Evolutionary conservation across 306 rosid species (phyloP).

Genomic region (Castanopsis chinensis): DNA sequence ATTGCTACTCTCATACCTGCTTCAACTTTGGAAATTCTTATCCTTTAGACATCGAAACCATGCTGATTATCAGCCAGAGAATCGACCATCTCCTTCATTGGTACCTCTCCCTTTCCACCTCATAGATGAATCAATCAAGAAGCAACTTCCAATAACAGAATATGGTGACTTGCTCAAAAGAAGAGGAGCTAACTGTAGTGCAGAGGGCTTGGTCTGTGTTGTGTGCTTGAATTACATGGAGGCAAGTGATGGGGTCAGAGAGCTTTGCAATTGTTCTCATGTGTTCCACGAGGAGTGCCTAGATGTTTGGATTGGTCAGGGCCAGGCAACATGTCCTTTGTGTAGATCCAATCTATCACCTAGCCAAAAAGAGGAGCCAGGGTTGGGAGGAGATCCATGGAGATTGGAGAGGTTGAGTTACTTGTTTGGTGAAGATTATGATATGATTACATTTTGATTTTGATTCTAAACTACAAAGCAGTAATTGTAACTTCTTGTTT

Average conservation of each 20-base stretch:
- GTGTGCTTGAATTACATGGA: conserved; percentile 22
- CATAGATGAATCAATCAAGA: not conserved
- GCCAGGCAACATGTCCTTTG: conserved; percentile 27
- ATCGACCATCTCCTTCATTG: not conserved
- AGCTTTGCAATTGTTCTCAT: conserved; percentile 24
- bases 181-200: not conserved
- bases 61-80: not conserved
- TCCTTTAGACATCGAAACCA: not conserved
- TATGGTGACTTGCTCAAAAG: not conserved
- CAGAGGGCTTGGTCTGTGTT: not conserved
- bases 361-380: not conserved
- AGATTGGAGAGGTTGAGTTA: conserved; percentile 21
- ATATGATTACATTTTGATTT: not conserved
- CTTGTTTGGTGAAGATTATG: conserved; percentile 19
- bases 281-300: conserved; percentile 32
- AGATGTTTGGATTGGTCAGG: conserved; percentile 31
- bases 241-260: conserved; percentile 12
- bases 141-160: not conserved
- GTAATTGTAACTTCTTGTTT: too few species aligned
- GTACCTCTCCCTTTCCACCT: not conserved
- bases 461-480: too few species aligned
- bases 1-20: not conserved
- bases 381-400: conserved; percentile 10
- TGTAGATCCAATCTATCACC: conserved; percentile 25
- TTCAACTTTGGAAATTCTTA: not conserved